Percentiles rank a stretch among this genome's conserved stretches.
These are phyloP conservation scores for Hypoxylon subgilvum DNA, from an alignment of 495 filamentous ascomycete genomes.

Conservation along the genomic window DNA sequence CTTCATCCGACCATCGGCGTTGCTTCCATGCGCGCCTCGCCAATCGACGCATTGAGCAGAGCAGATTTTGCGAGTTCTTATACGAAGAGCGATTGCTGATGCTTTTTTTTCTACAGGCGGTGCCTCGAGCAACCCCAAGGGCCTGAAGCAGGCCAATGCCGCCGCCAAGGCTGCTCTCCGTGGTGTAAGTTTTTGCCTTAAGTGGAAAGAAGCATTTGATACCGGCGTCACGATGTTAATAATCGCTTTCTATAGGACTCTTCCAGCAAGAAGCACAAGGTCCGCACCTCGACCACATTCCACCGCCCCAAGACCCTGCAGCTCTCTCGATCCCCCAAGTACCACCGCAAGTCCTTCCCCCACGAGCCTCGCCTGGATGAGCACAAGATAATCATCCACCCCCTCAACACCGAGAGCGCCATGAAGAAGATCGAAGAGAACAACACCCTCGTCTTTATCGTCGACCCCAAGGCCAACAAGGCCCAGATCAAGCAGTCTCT, in stretches of 20 bases:
- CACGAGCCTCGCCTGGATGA: slow-evolving; percentile 90
- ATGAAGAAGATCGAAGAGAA: slow-evolving; percentile 99
- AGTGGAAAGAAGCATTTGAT: too few relatives aligned
- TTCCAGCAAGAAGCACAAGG: slow-evolving; percentile 89
- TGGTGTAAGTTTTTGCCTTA: slow-evolving; percentile 70
- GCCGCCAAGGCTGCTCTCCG: slow-evolving; percentile 93
- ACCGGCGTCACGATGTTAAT: slow-evolving; percentile 9
- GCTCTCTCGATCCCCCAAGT: slow-evolving; percentile 90
- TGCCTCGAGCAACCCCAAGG: slow-evolving; percentile 70
- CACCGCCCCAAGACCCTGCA: slow-evolving; percentile 81
- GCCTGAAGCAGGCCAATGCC: slow-evolving; percentile 77
- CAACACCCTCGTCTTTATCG: slow-evolving; percentile 99
- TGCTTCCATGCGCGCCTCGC: slow-evolving; percentile 39
- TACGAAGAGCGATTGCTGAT: slow-evolving; percentile 60
- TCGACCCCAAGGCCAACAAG: slow-evolving; percentile 99
- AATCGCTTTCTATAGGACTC: slow-evolving; percentile 43
- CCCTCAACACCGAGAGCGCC: slow-evolving; percentile 95
- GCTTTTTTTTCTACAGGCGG: slow-evolving; percentile 58
- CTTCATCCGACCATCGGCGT: slow-evolving; percentile 25
- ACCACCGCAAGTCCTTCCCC: slow-evolving; percentile 87
- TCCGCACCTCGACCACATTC: slow-evolving; percentile 92
- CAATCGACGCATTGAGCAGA: slow-evolving; percentile 59
- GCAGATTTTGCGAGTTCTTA: slow-evolving; percentile 67
- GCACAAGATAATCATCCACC: slow-evolving; percentile 82
- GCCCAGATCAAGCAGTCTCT: slow-evolving; percentile 97